A percentile compares a stretch with the other conserved stretches of the same genome.
Evolutionary conservation across 352 stramenopile species (phyloP).

Genomic region (Phytophthora idaei): DNA sequence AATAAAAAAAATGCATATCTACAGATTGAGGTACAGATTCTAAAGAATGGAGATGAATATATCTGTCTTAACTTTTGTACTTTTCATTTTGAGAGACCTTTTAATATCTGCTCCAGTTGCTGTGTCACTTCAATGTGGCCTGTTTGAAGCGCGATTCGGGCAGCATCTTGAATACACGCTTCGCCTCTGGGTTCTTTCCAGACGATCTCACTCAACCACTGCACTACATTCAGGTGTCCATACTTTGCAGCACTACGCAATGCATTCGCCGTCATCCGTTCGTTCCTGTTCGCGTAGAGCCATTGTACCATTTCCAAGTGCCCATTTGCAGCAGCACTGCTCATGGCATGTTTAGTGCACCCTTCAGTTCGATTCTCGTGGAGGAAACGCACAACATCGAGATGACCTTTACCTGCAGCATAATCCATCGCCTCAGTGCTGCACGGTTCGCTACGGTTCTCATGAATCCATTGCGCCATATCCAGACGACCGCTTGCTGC

Average conservation of each 20-base stretch:
- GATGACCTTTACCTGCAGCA: constrained; percentile 19
- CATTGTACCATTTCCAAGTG: constrained; percentile 25
- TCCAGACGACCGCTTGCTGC: constrained; percentile 20
- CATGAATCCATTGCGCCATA: constrained; percentile 20
- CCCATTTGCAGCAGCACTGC: constrained; percentile 17
- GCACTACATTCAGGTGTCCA: constrained; percentile 16
- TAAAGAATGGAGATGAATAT: too few species aligned
- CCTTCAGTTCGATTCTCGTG: constrained; percentile 24
- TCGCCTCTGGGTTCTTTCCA: constrained; percentile 12
- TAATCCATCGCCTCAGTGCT: constrained; percentile 25
- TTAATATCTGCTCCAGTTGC: constrained; percentile 12
- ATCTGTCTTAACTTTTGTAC: too few species aligned
- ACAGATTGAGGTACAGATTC: too few species aligned
- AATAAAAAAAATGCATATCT: too few species aligned
- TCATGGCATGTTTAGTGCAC: constrained; percentile 22
- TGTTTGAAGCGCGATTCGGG: constrained; percentile 12
- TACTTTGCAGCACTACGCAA: constrained; percentile 21
- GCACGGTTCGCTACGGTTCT: constrained; percentile 14
- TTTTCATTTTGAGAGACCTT: neutral
- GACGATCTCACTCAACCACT: constrained; percentile 15
- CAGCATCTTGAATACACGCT: constrained; percentile 11
- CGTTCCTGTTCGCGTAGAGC: constrained; percentile 19
- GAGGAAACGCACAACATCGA: constrained; percentile 21
- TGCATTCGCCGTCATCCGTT: constrained; percentile 11
- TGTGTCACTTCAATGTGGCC: constrained; percentile 6